Conservation (phyloP, 768 basidiomycete genomes). For the Russula ochroleuca region DNA sequence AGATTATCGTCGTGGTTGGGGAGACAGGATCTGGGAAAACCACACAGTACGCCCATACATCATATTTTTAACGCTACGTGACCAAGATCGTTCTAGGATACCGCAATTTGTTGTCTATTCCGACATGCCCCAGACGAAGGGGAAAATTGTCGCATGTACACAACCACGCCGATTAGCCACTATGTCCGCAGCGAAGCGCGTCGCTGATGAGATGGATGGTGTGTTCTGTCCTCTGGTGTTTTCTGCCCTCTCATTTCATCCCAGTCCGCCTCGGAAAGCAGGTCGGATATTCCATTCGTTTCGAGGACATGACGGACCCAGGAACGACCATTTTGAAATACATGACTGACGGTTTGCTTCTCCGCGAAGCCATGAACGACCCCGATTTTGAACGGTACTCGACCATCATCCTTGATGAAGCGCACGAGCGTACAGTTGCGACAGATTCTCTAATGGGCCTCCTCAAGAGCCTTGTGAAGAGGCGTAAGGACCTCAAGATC, state of each 20-base stretch:
- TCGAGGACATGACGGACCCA: slow-evolving; percentile 91
- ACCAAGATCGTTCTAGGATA: slow-evolving; percentile 52
- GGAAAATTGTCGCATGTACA: slow-evolving; percentile 93
- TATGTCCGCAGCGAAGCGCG: slow-evolving; percentile 97
- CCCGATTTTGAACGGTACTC: slow-evolving; percentile 84
- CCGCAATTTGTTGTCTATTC: slow-evolving; percentile 95
- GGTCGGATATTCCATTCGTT: slow-evolving; percentile 97
- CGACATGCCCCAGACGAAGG: slow-evolving; percentile 84
- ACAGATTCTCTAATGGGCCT: slow-evolving; percentile 99
- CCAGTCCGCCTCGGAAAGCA: slow-evolving; percentile 87
- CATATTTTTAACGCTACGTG: neutral
- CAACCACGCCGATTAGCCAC: slow-evolving; percentile 95
- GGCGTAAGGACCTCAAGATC: slow-evolving; percentile 86
- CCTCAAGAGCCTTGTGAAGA: slow-evolving; percentile 77
- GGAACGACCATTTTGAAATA: slow-evolving; percentile 96
- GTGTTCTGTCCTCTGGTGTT: slow-evolving; percentile 33
- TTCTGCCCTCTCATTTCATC: slow-evolving; percentile 12
- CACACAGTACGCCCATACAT: slow-evolving; percentile 66
- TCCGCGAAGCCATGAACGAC: slow-evolving; percentile 98
- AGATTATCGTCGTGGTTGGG: slow-evolving; percentile 87
- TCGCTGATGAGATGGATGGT: slow-evolving; percentile 99
- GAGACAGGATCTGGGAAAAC: slow-evolving; percentile 97
- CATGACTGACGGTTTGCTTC: slow-evolving; percentile 99
- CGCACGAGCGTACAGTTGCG: slow-evolving; percentile 94
- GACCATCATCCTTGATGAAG: slow-evolving; percentile 98